Evolutionary conservation across 2,329 filamentous ascomycete genomes (phyloP), one percentile per base, ranked within the genome.

Genomic region (Pseudogymnoascus sp.): DNA sequence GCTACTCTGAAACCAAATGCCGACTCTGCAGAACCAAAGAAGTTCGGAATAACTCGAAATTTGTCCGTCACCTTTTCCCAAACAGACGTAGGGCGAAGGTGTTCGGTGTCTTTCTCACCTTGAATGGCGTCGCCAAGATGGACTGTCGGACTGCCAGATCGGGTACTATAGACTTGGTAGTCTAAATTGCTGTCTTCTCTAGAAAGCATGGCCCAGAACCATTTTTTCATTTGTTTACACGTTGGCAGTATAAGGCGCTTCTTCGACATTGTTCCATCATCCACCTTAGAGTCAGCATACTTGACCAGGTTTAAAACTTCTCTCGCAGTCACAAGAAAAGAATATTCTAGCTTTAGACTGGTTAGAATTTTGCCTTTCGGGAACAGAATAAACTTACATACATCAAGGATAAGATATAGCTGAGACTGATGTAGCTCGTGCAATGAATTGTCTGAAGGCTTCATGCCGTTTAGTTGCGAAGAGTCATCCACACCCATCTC

Each of bases 1-100:
- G 86, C 87, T 10, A 83, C 85, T 7, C 89, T 81, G 65, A 90
- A 84, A 0, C 87, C 89, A 68, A 90, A 91, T 0, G 78, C 72
- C 0, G 88, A 89, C 65, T 88, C 83, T 11, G 80, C 74, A 0
- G 87, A 89, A 1, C 82, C 79, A 4, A 91, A 75, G 65, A 89
- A 82, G 10, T 74, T 73, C 0, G 85, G 79, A 3, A 89, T 71
- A 1, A 74, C 73, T 12, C 88, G 78, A 2, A 91, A 64, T 2
- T 74, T 72, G 66, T 90, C 81, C 0, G 87, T 87, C 28, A 84
- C 73, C 16, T 75, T 82, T 71, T 91, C 78, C 76, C 83, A 85
- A 0, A 72, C 67, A 16, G 82, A 89, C 6, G 76, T 74, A 0
- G 89, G 82, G 0, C 86, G 86, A 0, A 91, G 76, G 71, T 91